Conservation (phyloP, 2,329 filamentous ascomycete species). For the Fusarium chlamydosporum region DNA sequence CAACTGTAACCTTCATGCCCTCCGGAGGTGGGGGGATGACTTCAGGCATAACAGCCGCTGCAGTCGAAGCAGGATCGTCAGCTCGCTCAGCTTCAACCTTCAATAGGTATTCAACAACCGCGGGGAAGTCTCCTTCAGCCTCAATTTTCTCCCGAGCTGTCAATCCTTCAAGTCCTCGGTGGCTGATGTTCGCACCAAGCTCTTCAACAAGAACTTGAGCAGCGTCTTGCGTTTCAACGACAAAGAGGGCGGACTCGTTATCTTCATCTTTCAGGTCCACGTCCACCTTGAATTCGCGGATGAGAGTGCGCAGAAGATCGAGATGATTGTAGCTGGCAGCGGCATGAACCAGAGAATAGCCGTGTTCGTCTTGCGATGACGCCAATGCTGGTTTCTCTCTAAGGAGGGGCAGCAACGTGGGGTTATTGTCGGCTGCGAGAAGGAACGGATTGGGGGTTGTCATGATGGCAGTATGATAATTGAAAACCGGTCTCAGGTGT, state of each 20-base stretch:
- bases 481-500: background rate
- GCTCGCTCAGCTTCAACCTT: slow-evolving; percentile 46
- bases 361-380: slow-evolving; percentile 85
- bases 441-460: slow-evolving; percentile 72
- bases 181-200: slow-evolving; percentile 75
- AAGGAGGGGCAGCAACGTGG: slow-evolving; percentile 80
- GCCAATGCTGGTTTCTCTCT: slow-evolving; percentile 82
- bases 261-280: slow-evolving; percentile 91
- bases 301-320: slow-evolving; percentile 80
- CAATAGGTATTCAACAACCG: slow-evolving; percentile 40
- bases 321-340: slow-evolving; percentile 93
- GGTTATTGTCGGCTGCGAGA: slow-evolving; percentile 85
- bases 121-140: slow-evolving; percentile 47
- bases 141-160: slow-evolving; percentile 84
- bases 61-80: slow-evolving; percentile 50
- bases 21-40: slow-evolving; percentile 76
- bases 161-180: slow-evolving; percentile 79
- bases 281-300: slow-evolving; percentile 82
- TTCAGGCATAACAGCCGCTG: slow-evolving; percentile 52
- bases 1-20: slow-evolving; percentile 82
- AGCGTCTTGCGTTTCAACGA: slow-evolving; percentile 84
- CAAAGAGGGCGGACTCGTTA: slow-evolving; percentile 93
- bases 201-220: slow-evolving; percentile 87
- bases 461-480: slow-evolving; percentile 17
- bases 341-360: slow-evolving; percentile 94